phyloP scores from a whole-genome alignment of 2,329 filamentous ascomycete species.

The Diplodia sapinea region DNA sequence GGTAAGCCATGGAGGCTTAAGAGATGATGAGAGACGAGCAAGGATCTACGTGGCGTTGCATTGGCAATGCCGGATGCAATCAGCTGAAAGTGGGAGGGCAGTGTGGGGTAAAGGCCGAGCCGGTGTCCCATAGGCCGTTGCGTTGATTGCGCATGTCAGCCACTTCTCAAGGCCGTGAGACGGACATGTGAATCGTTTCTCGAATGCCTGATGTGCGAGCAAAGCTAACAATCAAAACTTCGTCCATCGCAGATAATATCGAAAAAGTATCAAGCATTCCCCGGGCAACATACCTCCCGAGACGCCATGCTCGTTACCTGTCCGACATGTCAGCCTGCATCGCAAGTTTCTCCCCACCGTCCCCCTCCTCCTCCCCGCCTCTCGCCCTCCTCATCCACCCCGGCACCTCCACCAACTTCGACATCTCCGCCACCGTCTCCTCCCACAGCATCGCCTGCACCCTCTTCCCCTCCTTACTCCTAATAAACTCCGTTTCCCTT shows the following conservation, averaged over 20 bases:
- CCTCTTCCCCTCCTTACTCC: background rate
- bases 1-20: background rate
- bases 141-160: background rate
- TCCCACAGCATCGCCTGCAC: slow-evolving; percentile 13
- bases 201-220: background rate
- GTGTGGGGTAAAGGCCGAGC: background rate
- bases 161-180: background rate
- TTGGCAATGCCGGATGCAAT: background rate
- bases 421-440: slow-evolving; percentile 9
- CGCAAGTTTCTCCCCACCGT: background rate
- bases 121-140: background rate
- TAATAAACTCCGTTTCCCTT: slow-evolving; percentile 4
- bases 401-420: slow-evolving; percentile 14
- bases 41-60: background rate
- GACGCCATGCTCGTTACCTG: background rate
- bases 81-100: background rate
- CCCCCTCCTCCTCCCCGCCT: background rate
- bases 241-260: background rate
- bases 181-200: background rate
- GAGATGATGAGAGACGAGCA: background rate
- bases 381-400: background rate
- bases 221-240: background rate
- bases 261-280: background rate
- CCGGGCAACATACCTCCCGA: background rate
- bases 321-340: background rate